phyloP scores from a whole-genome alignment of 2,329 filamentous ascomycete genomes.

The Chrysosporium keratinophilum region DNA sequence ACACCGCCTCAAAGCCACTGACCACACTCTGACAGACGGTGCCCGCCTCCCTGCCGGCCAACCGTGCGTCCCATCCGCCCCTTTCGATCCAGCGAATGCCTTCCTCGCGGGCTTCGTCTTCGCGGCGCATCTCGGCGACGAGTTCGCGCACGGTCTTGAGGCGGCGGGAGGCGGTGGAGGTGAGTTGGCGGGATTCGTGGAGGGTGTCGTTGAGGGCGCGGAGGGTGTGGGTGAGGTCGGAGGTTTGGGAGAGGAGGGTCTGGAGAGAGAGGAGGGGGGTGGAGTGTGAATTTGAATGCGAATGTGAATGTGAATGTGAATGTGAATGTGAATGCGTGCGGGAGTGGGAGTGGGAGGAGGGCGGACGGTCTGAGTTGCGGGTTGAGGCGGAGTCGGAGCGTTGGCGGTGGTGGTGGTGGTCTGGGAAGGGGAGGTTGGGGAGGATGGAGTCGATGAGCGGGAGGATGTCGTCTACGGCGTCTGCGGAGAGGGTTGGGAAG shows the following conservation, averaged over 20 bases:
- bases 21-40: conserved; percentile 78
- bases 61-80: conserved; percentile 70
- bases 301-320: conserved; percentile 32
- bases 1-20: conserved; percentile 83
- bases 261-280: conserved; percentile 54
- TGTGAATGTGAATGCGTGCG: conserved; percentile 16
- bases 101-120: conserved; percentile 72
- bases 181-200: conserved; percentile 87
- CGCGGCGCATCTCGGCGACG: conserved; percentile 71
- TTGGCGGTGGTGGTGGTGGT: conserved; percentile 21
- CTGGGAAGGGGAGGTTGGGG: conserved; percentile 42
- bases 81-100: conserved; percentile 70
- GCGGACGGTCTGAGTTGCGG: background rate
- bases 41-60: conserved; percentile 70
- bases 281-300: conserved; percentile 12
- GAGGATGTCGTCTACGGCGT: conserved; percentile 47
- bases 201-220: conserved; percentile 81
- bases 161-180: conserved; percentile 66
- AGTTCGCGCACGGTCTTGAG: conserved; percentile 75
- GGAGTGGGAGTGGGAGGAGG: background rate
- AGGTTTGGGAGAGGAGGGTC: conserved; percentile 58
- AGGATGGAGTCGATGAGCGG: conserved; percentile 47
- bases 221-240: conserved; percentile 66
- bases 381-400: conserved; percentile 17
- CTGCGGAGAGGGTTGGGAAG: conserved; percentile 43